Evolutionary conservation across 1,139 yeast species (phyloP).

Genomic region (Scheffersomyces titani): DNA sequence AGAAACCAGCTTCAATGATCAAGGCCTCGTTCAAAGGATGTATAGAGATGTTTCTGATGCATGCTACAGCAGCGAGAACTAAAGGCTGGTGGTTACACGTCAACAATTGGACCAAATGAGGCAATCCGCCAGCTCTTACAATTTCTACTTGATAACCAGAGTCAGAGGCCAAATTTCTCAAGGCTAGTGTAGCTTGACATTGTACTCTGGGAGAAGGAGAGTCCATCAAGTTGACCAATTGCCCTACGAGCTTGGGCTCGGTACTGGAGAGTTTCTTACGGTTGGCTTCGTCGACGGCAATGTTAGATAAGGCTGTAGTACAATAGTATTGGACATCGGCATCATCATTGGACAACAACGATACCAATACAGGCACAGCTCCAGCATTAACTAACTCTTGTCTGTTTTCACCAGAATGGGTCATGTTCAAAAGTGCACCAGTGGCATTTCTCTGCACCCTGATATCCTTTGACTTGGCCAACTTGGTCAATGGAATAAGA

Average conservation of each 20-base stretch:
- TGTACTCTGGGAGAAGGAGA: constrained; percentile 91
- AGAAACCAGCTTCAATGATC: constrained; percentile 93
- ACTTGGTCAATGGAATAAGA: constrained; percentile 84
- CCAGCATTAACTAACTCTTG: constrained; percentile 97
- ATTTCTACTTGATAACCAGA: constrained; percentile 91
- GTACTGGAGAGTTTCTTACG: constrained; percentile 86
- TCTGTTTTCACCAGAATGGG: constrained; percentile 95
- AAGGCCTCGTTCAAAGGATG: constrained; percentile 95
- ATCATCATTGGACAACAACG: constrained; percentile 83
- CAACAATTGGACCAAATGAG: constrained; percentile 82
- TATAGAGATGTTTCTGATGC: constrained; percentile 93
- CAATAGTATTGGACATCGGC: constrained; percentile 98
- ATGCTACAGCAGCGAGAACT: constrained; percentile 95
- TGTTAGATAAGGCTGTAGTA: constrained; percentile 94
- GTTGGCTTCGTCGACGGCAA: constrained; percentile 93
- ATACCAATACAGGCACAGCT: constrained; percentile 93
- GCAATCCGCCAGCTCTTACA: constrained; percentile 93
- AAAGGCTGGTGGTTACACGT: constrained; percentile 91
- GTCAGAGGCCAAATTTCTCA: constrained; percentile 94
- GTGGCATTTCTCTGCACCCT: constrained; percentile 98
- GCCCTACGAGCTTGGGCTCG: constrained; percentile 90
- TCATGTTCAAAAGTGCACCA: constrained; percentile 96
- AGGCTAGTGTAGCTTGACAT: constrained; percentile 96
- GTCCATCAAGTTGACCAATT: constrained; percentile 88
- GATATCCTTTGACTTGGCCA: constrained; percentile 91